These are phyloP conservation scores for Persicaria tinctoria DNA, from an alignment of 148 eudicot genomes.

Conservation along the genomic window DNA sequence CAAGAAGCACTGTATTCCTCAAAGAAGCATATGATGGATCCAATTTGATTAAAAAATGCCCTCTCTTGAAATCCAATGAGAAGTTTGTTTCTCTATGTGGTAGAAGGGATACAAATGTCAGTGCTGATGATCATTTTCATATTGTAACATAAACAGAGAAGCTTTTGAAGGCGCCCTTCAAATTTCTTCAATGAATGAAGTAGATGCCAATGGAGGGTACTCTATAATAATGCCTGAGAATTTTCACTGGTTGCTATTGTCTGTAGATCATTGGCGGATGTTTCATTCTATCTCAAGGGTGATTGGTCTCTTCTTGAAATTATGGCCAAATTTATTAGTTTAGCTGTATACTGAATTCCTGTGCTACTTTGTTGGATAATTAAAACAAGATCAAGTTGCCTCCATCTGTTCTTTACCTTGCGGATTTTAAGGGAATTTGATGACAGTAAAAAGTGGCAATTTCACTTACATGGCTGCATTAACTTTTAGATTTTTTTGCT, in stretches of 20 bases:
- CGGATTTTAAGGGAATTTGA: not conserved
- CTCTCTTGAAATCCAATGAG: slow-evolving; percentile 59
- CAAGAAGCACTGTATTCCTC: slow-evolving; percentile 68
- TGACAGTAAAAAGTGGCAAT: not conserved
- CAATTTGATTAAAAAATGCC: slow-evolving; percentile 58
- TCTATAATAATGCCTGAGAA: not conserved
- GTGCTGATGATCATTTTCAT: not conserved
- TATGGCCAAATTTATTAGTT: not conserved
- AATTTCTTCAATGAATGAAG: not conserved
- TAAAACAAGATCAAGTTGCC: not conserved
- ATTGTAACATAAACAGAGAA: not conserved
- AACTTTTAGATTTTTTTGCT: not conserved
- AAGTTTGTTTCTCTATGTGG: slow-evolving; percentile 69
- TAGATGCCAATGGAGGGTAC: slow-evolving; percentile 1
- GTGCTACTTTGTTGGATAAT: not conserved
- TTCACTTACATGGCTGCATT: not conserved
- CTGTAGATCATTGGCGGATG: not conserved
- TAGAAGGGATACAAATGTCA: slow-evolving; percentile 38
- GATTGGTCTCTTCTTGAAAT: not conserved
- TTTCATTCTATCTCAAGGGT: not conserved
- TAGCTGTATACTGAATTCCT: not conserved
- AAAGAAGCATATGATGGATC: slow-evolving; percentile 91
- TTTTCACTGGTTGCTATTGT: not conserved
- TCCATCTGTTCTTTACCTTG: not conserved
- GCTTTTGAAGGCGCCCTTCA: not conserved